Evolutionary conservation across 2,329 filamentous ascomycete species (phyloP).

Genomic region (Cladosporium velox): DNA sequence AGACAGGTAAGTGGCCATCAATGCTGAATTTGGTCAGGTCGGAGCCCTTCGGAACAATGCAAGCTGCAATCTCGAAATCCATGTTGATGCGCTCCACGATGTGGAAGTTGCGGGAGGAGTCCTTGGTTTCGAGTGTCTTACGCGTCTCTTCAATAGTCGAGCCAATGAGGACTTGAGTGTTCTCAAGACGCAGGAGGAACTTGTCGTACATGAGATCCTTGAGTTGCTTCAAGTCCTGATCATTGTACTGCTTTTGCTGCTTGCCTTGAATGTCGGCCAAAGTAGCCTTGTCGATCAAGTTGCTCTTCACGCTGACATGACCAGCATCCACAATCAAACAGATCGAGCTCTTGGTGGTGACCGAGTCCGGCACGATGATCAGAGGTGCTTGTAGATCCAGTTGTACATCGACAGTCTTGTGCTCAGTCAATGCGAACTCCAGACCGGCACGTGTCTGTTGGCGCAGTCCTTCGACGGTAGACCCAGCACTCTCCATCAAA

Average conservation of each 20-base stretch:
- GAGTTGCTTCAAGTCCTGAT: conserved; percentile 83
- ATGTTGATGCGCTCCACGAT: conserved; percentile 97
- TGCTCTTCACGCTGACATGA: conserved; percentile 90
- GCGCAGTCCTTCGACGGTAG: conserved; percentile 89
- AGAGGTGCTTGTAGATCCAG: conserved; percentile 93
- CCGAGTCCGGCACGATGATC: conserved; percentile 93
- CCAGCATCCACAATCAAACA: conserved; percentile 95
- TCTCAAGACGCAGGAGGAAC: conserved; percentile 88
- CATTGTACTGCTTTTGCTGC: conserved; percentile 81
- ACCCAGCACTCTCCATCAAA: conserved; percentile 91
- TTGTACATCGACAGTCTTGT: conserved; percentile 96
- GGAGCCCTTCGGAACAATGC: conserved; percentile 92
- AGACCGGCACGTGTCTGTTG: conserved; percentile 95
- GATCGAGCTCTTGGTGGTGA: conserved; percentile 75
- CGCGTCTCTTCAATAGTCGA: conserved; percentile 90
- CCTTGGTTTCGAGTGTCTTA: conserved; percentile 70
- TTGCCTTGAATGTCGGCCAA: conserved; percentile 89
- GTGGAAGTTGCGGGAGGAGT: conserved; percentile 69
- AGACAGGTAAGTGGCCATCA: conserved; percentile 84
- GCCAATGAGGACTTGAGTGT: conserved; percentile 92
- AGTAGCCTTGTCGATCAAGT: conserved; percentile 89
- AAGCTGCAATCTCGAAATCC: conserved; percentile 93
- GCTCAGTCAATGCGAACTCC: conserved; percentile 94
- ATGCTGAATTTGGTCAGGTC: conserved; percentile 90
- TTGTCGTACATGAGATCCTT: conserved; percentile 98